These are phyloP conservation scores for Alternaria triticimaculans DNA, from an alignment of 2,329 filamentous ascomycete species.

Conservation along the genomic window DNA sequence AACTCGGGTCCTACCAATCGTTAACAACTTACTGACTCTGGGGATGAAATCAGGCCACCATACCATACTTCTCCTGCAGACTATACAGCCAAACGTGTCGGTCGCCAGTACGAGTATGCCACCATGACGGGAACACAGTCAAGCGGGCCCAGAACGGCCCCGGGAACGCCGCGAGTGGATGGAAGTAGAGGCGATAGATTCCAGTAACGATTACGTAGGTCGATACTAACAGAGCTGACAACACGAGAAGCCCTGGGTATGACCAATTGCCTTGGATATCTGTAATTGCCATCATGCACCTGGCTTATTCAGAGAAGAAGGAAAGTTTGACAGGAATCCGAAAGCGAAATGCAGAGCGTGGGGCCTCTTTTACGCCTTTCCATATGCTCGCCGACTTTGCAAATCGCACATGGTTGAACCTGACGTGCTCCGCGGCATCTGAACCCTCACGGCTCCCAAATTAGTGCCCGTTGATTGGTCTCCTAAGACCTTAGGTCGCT, in stretches of 20 bases:
- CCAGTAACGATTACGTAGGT: conserved; percentile 16
- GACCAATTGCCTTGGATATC: neutral
- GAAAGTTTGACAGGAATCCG: neutral
- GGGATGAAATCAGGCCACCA: neutral
- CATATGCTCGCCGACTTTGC: conserved; percentile 1
- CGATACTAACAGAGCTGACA: conserved; percentile 5
- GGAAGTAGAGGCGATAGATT: conserved; percentile 28
- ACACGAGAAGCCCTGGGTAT: conserved; percentile 7
- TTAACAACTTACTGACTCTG: neutral
- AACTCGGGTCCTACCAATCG: conserved; percentile 44
- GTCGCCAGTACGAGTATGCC: conserved; percentile 74
- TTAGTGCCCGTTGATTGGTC: conserved; percentile 6
- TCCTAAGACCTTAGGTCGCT: neutral
- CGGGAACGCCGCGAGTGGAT: conserved; percentile 30
- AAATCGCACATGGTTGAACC: neutral
- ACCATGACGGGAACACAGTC: conserved; percentile 46
- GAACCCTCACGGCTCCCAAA: neutral
- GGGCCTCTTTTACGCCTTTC: conserved; percentile 9
- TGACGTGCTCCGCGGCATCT: neutral
- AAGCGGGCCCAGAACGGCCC: conserved; percentile 35
- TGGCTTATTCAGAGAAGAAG: conserved; percentile 1
- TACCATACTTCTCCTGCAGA: conserved; percentile 74
- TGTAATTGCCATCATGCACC: conserved; percentile 8
- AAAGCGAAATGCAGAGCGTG: conserved; percentile 4
- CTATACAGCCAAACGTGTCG: conserved; percentile 74